Conservation (phyloP, 108 stramenopile genomes). For the Epithemia pelagica region DNA sequence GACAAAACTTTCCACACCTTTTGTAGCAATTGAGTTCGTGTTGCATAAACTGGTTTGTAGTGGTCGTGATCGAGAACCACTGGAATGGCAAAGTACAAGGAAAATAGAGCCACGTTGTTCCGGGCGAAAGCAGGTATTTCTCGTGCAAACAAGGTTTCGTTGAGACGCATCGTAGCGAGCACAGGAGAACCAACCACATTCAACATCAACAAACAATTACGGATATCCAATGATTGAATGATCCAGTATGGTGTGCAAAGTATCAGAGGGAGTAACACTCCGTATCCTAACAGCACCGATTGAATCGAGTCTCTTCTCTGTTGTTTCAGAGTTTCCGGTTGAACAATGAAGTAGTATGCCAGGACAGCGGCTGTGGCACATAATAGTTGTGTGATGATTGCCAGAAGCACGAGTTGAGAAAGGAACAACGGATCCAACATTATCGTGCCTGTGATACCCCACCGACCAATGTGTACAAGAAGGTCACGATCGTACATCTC, state of each 20-base stretch:
- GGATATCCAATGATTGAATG: constrained; percentile 3
- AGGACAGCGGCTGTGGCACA: constrained; percentile 3
- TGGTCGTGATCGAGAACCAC: constrained; percentile 13
- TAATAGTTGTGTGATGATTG: not conserved
- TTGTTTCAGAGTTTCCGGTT: not conserved
- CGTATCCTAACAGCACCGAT: constrained; percentile 21
- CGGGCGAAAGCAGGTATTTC: constrained; percentile 14
- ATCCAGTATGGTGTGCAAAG: constrained; percentile 12
- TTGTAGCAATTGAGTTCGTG: not conserved
- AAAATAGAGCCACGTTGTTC: constrained; percentile 1
- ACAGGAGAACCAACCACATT: constrained; percentile 3
- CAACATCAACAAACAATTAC: constrained; percentile 11
- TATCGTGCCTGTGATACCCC: not conserved
- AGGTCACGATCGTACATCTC: not conserved
- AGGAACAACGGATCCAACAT: not conserved
- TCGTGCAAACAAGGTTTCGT: constrained; percentile 14
- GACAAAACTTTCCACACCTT: not conserved
- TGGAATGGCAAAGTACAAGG: constrained; percentile 9
- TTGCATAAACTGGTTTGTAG: not conserved
- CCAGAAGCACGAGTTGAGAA: not conserved
- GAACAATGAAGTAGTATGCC: constrained; percentile 18
- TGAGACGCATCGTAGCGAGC: constrained; percentile 15
- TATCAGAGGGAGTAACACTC: constrained; percentile 15
- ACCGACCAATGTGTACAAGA: not conserved
- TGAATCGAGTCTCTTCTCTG: constrained; percentile 8